phyloP scores from a whole-genome alignment of 768 basidiomycete species.

The Hygrophorus pudorinus region DNA sequence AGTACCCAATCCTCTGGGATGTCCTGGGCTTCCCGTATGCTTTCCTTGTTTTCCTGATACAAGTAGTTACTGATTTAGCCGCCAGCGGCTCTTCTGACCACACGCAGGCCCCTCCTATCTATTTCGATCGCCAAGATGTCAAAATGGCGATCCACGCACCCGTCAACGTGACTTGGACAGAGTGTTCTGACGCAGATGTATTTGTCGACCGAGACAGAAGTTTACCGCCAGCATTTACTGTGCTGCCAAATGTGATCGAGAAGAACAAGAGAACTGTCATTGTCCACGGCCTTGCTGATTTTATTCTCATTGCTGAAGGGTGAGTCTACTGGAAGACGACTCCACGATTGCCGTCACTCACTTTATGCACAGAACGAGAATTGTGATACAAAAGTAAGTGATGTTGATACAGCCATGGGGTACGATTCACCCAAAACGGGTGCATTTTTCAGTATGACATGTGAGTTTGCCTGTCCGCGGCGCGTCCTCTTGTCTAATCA shows the following conservation, averaged over 20 bases:
- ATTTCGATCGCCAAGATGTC: slow-evolving; percentile 62
- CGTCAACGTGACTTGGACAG: slow-evolving; percentile 43
- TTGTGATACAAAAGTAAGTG: slow-evolving; percentile 55
- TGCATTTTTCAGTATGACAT: slow-evolving; percentile 31
- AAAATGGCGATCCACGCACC: slow-evolving; percentile 68
- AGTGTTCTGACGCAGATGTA: slow-evolving; percentile 51
- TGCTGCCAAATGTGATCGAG: slow-evolving; percentile 68
- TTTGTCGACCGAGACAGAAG: slow-evolving; percentile 56
- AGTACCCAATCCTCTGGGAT: slow-evolving; percentile 64
- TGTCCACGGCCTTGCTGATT: slow-evolving; percentile 66
- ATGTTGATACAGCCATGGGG: background rate
- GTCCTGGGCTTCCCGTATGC: slow-evolving; percentile 65
- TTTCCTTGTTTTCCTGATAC: too few relatives aligned
- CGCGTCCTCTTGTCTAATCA: background rate
- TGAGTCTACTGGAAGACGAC: too few relatives aligned
- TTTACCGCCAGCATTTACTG: slow-evolving; percentile 50
- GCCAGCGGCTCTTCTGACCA: slow-evolving; percentile 39
- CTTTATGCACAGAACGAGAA: slow-evolving; percentile 31
- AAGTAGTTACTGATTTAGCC: too few relatives aligned
- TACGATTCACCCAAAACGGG: background rate
- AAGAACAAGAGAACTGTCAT: slow-evolving; percentile 62
- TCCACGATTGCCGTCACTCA: too few relatives aligned
- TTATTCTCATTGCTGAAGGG: slow-evolving; percentile 59
- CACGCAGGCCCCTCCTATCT: slow-evolving; percentile 46
- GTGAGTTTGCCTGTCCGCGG: slow-evolving; percentile 14